Conservation (phyloP, 192 early-diverging fungal species). For the Coemansia sp. region DNA sequence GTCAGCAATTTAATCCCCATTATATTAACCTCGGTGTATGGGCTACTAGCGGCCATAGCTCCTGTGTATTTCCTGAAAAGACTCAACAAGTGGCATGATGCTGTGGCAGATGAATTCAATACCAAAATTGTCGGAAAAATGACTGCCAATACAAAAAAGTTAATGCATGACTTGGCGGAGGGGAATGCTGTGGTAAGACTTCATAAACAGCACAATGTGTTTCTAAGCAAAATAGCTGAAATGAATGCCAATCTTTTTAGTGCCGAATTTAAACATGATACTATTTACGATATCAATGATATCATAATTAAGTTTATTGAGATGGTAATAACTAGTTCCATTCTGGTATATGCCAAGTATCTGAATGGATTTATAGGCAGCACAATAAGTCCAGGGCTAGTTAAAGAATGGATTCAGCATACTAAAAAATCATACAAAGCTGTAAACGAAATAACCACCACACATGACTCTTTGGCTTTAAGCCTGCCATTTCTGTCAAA, state of each 20-base stretch:
- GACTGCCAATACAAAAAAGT: not conserved
- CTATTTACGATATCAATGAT: not conserved
- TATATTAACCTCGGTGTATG: not conserved
- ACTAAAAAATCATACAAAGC: not conserved
- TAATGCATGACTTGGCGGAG: not conserved
- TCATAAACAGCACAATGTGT: not conserved
- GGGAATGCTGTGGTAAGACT: not conserved
- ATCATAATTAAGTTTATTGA: not conserved
- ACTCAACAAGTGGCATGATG: not conserved
- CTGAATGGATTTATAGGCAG: not conserved
- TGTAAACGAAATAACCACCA: not conserved
- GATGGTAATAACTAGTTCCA: not conserved
- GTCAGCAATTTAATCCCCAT: not conserved
- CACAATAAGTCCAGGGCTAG: not conserved
- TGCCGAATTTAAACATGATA: not conserved
- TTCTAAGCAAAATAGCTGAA: not conserved
- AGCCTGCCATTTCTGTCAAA: not conserved
- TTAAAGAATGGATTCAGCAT: not conserved
- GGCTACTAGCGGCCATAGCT: not conserved
- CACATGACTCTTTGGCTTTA: not conserved
- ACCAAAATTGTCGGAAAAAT: not conserved
- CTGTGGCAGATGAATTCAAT: not conserved
- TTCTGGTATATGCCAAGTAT: not conserved
- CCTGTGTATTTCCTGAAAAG: not conserved
- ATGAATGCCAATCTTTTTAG: not conserved